A percentile compares a stretch with the other conserved stretches of the same genome.
phyloP scores from a whole-genome alignment of 148 eudicot species.

The Rhododendron simsii region DNA sequence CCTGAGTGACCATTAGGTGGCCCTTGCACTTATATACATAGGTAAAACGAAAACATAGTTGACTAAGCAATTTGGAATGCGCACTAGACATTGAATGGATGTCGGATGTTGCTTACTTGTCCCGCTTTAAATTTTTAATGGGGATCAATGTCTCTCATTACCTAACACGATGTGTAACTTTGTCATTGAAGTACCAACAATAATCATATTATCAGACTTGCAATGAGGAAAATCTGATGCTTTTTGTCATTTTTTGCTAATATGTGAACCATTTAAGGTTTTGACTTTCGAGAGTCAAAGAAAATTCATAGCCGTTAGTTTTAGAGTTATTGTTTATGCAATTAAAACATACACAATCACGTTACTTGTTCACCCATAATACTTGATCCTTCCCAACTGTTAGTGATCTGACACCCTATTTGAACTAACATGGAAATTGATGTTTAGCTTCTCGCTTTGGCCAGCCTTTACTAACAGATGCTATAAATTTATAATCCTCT shows the following conservation, averaged over 20 bases:
- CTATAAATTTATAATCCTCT: not conserved
- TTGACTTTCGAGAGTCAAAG: not conserved
- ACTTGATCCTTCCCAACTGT: not conserved
- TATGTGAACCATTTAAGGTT: not conserved
- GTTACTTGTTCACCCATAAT: not conserved
- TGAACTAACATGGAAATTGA: not conserved
- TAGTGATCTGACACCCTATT: not conserved
- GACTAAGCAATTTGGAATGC: not conserved
- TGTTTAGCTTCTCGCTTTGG: not conserved
- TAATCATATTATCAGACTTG: not conserved
- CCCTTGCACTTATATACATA: too few species aligned
- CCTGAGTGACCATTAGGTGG: too few species aligned
- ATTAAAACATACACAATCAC: not conserved
- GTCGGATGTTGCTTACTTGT: not conserved
- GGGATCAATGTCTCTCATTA: not conserved
- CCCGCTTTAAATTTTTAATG: not conserved
- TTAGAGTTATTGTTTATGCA: not conserved
- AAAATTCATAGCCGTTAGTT: not conserved
- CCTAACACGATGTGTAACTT: not conserved
- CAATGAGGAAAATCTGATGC: not conserved
- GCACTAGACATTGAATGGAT: not conserved
- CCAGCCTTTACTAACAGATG: not conserved
- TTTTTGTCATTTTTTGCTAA: not conserved
- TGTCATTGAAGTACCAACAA: not conserved
- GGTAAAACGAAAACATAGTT: too few species aligned